Conservation (phyloP, 1,284 basidiomycete species). For the Trichosporon sp. region DNA sequence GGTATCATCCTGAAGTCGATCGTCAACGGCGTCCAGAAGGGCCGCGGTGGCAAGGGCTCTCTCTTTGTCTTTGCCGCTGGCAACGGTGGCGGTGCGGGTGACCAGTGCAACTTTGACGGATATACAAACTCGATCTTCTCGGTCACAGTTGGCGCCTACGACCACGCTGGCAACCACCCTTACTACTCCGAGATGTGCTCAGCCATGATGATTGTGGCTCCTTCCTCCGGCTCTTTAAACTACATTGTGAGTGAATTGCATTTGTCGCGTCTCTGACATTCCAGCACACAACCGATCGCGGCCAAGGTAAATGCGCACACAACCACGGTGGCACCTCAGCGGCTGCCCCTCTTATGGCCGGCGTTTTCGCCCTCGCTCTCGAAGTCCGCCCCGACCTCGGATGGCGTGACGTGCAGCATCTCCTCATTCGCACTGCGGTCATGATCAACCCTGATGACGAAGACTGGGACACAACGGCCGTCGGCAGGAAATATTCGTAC, state of each 20-base stretch:
- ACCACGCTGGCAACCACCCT: conserved; percentile 86
- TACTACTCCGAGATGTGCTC: conserved; percentile 97
- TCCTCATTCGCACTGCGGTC: conserved; percentile 73
- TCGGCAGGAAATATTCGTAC: conserved; percentile 82
- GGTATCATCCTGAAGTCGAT: conserved; percentile 92
- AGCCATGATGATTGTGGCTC: conserved; percentile 93
- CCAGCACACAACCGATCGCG: conserved; percentile 89
- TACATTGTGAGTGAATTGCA: conserved; percentile 62
- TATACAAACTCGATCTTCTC: conserved; percentile 98
- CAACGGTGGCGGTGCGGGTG: conserved; percentile 83
- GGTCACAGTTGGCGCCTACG: conserved; percentile 89
- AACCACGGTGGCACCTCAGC: conserved; percentile 95
- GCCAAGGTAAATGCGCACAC: conserved; percentile 62
- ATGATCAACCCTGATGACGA: conserved; percentile 83
- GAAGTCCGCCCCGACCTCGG: conserved; percentile 82
- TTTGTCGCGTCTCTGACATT: neutral
- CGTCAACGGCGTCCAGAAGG: conserved; percentile 88
- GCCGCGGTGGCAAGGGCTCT: conserved; percentile 82
- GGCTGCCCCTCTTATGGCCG: conserved; percentile 91
- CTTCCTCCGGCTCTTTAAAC: conserved; percentile 91
- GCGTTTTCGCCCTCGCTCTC: conserved; percentile 81
- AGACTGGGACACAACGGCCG: conserved; percentile 85
- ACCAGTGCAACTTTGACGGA: conserved; percentile 99
- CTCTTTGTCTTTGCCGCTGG: conserved; percentile 97
- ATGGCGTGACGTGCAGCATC: conserved; percentile 94